Conservation (phyloP, 805 yeast genomes). For the Candida boleticola region DNA sequence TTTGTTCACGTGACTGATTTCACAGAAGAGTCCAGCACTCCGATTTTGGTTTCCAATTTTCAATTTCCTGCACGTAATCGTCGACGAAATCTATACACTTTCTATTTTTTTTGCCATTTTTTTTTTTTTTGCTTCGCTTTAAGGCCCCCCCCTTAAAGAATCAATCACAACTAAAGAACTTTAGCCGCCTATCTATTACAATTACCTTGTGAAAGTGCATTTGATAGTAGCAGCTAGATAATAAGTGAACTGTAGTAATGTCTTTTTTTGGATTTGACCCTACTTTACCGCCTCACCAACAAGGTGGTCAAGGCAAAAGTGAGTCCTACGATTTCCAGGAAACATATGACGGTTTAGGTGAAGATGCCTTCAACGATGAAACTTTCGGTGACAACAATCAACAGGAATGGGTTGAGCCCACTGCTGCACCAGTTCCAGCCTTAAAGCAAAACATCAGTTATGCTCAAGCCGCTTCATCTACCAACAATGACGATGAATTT, state of each 20-base stretch:
- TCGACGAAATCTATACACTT: not conserved
- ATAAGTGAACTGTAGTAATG: too few species aligned
- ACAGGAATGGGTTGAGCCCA: slow-evolving; percentile 11
- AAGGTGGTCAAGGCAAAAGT: slow-evolving; percentile 9
- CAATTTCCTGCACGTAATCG: slow-evolving; percentile 2
- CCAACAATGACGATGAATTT: slow-evolving; percentile 42
- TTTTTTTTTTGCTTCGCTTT: not conserved
- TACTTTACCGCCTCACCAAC: slow-evolving; percentile 33
- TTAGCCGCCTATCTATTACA: too few species aligned
- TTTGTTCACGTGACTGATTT: not conserved
- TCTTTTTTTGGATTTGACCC: slow-evolving; percentile 69
- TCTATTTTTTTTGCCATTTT: too few species aligned
- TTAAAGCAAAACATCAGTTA: slow-evolving; percentile 29
- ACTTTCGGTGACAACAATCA: slow-evolving; percentile 59
- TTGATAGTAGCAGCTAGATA: too few species aligned
- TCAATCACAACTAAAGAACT: too few species aligned
- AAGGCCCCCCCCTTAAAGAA: not conserved
- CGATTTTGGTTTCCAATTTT: not conserved
- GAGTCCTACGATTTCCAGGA: slow-evolving; percentile 75
- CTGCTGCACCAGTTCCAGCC: slow-evolving; percentile 15
- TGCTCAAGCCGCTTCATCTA: slow-evolving; percentile 38
- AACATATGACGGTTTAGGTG: slow-evolving; percentile 69
- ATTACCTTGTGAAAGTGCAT: too few species aligned
- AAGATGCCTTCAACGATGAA: slow-evolving; percentile 74
- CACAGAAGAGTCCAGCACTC: too few species aligned